Evolutionary conservation across 768 basidiomycete species (phyloP).

Genomic region (Megacollybia marginata): DNA sequence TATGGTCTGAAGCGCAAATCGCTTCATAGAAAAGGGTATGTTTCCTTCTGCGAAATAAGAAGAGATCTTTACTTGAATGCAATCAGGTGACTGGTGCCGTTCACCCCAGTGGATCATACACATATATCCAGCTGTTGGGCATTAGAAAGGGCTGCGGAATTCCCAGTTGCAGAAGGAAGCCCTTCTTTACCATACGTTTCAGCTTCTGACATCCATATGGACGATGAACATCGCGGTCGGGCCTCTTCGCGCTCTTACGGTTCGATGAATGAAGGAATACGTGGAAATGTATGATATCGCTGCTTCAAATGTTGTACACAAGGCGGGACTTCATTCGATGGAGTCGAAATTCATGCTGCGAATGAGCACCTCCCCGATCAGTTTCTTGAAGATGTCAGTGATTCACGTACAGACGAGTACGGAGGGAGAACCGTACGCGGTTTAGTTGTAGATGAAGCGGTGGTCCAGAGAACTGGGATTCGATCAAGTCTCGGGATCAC

Average conservation of each 20-base stretch:
- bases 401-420: constrained; percentile 56
- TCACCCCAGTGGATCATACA: constrained; percentile 42
- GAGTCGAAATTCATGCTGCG: constrained; percentile 40
- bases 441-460: constrained; percentile 50
- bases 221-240: constrained; percentile 2
- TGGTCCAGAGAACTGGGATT: constrained; percentile 48
- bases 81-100: constrained; percentile 47
- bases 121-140: constrained; percentile 43
- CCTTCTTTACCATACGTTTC: constrained; percentile 17
- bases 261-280: constrained; percentile 42
- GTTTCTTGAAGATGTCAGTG: constrained; percentile 32
- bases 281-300: constrained; percentile 43
- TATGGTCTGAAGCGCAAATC: constrained; percentile 34
- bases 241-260: constrained; percentile 21
- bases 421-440: constrained; percentile 55
- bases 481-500: constrained; percentile 41
- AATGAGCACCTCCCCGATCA: constrained; percentile 35
- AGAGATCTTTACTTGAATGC: neutral
- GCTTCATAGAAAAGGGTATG: constrained; percentile 32
- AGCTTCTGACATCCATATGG: constrained; percentile 15
- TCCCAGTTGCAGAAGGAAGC: constrained; percentile 18
- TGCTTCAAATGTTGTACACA: constrained; percentile 44
- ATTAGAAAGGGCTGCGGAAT: constrained; percentile 23
- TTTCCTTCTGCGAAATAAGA: too few relatives aligned
- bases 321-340: constrained; percentile 16